A percentile compares a stretch with the other conserved stretches of the same genome.
These are phyloP conservation scores for Garcileccinum viscosum DNA, from an alignment of 1,284 basidiomycete species.

Conservation along the genomic window DNA sequence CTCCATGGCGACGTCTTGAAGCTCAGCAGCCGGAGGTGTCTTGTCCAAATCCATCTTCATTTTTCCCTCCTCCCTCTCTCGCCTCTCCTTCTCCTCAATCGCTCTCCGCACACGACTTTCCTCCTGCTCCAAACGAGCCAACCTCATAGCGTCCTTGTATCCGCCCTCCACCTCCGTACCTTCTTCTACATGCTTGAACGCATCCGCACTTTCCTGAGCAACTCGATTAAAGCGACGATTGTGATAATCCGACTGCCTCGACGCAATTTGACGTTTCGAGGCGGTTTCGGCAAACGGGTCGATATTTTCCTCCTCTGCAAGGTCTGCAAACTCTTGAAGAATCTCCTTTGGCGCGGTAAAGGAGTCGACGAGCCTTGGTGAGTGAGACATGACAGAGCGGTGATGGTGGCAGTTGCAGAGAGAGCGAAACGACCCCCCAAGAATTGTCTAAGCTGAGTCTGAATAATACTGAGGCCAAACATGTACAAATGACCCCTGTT, in stretches of 20 bases:
- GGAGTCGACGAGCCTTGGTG: slow-evolving; percentile 77
- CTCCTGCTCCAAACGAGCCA: slow-evolving; percentile 91
- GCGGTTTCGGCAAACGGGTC: slow-evolving; percentile 96
- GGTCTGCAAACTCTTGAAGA: slow-evolving; percentile 90
- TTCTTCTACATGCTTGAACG: slow-evolving; percentile 70
- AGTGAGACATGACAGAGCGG: slow-evolving; percentile 48
- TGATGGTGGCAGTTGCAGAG: slow-evolving; percentile 28
- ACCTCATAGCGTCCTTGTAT: slow-evolving; percentile 98
- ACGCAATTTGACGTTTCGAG: slow-evolving; percentile 90
- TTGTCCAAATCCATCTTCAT: slow-evolving; percentile 86
- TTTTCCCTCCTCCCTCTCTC: slow-evolving; percentile 81
- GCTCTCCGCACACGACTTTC: slow-evolving; percentile 85
- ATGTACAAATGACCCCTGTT: not conserved
- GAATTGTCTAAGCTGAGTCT: slow-evolving; percentile 34
- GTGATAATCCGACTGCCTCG: slow-evolving; percentile 96
- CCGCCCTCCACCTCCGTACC: slow-evolving; percentile 82
- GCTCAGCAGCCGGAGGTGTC: slow-evolving; percentile 81
- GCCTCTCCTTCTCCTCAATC: slow-evolving; percentile 87
- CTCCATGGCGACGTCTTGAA: slow-evolving; percentile 72
- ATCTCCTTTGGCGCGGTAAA: slow-evolving; percentile 95
- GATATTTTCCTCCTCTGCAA: slow-evolving; percentile 89
- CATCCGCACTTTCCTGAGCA: slow-evolving; percentile 79
- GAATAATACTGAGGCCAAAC: slow-evolving; percentile 30
- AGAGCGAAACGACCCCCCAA: slow-evolving; percentile 15
- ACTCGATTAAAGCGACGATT: slow-evolving; percentile 87